Percentiles rank a stretch among this genome's conserved stretches.
Conservation (phyloP, 208 protist genomes). For the Herpetomonas samuelpessoai region DNA sequence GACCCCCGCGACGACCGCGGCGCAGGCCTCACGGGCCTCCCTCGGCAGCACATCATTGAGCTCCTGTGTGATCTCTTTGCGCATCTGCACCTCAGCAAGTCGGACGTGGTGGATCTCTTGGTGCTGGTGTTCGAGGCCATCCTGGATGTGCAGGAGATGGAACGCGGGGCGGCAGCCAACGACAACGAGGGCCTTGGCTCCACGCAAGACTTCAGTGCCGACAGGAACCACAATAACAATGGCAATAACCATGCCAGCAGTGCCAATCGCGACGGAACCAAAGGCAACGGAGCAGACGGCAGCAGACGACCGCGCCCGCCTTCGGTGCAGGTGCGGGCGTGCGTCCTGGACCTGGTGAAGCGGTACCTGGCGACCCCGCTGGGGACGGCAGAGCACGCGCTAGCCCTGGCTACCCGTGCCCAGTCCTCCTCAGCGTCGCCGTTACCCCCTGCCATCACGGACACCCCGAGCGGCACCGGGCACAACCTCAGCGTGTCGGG, state of each 20-base stretch:
- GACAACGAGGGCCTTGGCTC: no score
- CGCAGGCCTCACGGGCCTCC: constrained; percentile 2
- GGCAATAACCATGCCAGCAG: no score
- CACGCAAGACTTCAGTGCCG: no score
- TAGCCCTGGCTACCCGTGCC: background rate
- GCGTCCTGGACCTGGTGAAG: background rate
- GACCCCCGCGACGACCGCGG: background rate
- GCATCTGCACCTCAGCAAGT: constrained; percentile 40
- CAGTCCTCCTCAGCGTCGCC: background rate
- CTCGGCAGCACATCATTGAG: constrained; percentile 16
- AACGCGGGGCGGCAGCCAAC: no score
- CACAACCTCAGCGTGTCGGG: no score
- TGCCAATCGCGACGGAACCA: no score
- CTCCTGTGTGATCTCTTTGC: constrained; percentile 29
- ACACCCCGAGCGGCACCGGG: background rate
- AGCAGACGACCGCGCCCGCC: no score
- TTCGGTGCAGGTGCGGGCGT: background rate
- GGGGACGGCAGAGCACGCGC: background rate
- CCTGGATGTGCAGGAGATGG: constrained; percentile 35
- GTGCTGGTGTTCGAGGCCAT: constrained; percentile 29
- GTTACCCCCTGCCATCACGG: background rate
- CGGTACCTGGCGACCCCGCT: background rate
- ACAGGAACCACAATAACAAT: no score
- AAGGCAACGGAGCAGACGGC: no score
- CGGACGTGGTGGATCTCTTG: constrained; percentile 29